Evolutionary conservation across 352 stramenopile genomes (phyloP), one percentile per base, ranked within the genome.

Genomic region (Globisporangium spiculum): DNA sequence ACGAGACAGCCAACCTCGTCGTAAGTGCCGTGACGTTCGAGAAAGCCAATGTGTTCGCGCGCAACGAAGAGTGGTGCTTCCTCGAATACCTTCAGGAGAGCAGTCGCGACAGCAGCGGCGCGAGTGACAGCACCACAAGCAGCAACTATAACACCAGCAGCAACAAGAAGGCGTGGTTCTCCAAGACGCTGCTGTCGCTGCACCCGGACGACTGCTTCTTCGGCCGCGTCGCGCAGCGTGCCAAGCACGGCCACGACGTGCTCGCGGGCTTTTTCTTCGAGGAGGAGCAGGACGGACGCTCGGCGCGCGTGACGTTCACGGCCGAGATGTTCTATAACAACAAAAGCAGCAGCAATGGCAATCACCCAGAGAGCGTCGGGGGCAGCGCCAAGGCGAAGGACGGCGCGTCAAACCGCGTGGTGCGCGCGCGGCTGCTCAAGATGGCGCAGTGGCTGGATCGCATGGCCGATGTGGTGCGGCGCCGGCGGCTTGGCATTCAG

Each of bases 401-500:
- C 24, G 24, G 53, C 12, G 63, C 54, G 57, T 69, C 58, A 12
- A 38, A 57, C n/a, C 68, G 68, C 18, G 57, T 66, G 9, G 60
- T 75, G 27, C 64, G 63, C 22, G 46, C 55, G 30, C 71, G 71
- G 12, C 32, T 77, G 58, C 18, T 75, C 3, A 55, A 60, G 55
- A 67, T 75, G 71, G 65, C 65, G 5, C 55, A 71, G 50, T 58
- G 60, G 41, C 63, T 69, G 30, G 60, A 78, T 34, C 74, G 72
- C 10, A 71, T 80, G 52, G 53, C 84, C 26, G 57, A 78, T 6
- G 66, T 88, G 36, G 75, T 80, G n/a, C 71, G 71, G 10, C 75
- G 77, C 18, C 75, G 78, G 30, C 74, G 80, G 16, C 76, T 88
- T 63, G 77, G 80, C 20, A 83, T 86, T 72, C 78, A 88, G 60